A percentile compares a stretch with the other conserved stretches of the same genome.
phyloP scores from a whole-genome alignment of 2,329 filamentous ascomycete species.

The Fusarium nisikadoi region DNA sequence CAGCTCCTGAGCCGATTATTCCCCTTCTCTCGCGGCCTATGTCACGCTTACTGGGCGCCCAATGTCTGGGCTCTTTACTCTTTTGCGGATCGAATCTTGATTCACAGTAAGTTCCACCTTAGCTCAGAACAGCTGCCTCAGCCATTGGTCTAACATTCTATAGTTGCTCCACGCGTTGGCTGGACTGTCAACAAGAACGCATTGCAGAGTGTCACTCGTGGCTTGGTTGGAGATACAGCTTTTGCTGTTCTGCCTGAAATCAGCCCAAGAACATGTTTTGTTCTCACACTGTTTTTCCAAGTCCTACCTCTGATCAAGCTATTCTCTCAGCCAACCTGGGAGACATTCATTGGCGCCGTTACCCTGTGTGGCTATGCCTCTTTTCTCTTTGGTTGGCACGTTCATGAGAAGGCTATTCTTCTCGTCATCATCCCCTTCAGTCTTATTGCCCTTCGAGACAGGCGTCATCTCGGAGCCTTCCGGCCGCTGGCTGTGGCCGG shows the following conservation, averaged over 20 bases:
- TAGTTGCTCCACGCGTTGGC: conserved; percentile 84
- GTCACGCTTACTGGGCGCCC: conserved; percentile 98
- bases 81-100: conserved; percentile 84
- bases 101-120: conserved; percentile 70
- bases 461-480: conserved; percentile 91
- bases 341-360: conserved; percentile 87
- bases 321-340: conserved; percentile 83
- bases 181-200: conserved; percentile 78
- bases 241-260: conserved; percentile 95
- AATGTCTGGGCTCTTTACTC: conserved; percentile 98
- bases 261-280: conserved; percentile 81
- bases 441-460: conserved; percentile 87
- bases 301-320: conserved; percentile 82
- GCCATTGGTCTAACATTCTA: conserved; percentile 17
- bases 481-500: conserved; percentile 91
- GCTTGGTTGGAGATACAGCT: conserved; percentile 90
- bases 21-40: conserved; percentile 91
- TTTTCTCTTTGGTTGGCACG: conserved; percentile 98
- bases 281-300: conserved; percentile 85
- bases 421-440: conserved; percentile 96
- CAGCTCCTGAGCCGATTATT: conserved; percentile 89
- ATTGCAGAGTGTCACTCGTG: conserved; percentile 88
- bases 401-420: conserved; percentile 96
- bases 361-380: conserved; percentile 96
- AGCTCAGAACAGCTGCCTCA: background rate